Percentiles rank a stretch among this genome's conserved stretches.
phyloP scores from a whole-genome alignment of 768 basidiomycete species.

The Lentinus tigrinus region DNA sequence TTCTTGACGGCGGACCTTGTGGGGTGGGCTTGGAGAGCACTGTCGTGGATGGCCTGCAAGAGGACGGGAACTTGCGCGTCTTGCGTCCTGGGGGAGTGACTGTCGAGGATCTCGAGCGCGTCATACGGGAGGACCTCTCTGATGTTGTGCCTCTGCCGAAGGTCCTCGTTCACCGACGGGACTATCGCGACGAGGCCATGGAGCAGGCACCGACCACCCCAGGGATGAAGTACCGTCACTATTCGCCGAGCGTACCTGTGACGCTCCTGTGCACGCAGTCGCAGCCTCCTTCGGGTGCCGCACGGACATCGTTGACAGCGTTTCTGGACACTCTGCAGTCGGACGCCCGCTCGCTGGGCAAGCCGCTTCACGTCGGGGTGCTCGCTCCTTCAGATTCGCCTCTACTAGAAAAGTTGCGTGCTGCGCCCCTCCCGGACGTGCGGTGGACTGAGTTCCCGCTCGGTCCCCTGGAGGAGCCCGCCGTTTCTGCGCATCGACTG shows the following conservation, averaged over 20 bases:
- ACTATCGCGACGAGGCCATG: slow-evolving; percentile 67
- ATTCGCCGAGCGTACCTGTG: slow-evolving; percentile 88
- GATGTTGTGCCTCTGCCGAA: slow-evolving; percentile 39
- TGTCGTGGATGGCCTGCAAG: slow-evolving; percentile 83
- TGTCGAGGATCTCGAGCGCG: slow-evolving; percentile 78
- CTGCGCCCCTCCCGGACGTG: slow-evolving; percentile 28
- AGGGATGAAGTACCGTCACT: slow-evolving; percentile 99
- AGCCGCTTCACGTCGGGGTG: slow-evolving; percentile 59
- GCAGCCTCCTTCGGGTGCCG: slow-evolving; percentile 37
- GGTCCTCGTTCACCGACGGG: slow-evolving; percentile 77
- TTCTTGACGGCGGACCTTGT: slow-evolving; percentile 92
- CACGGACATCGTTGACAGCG: slow-evolving; percentile 30
- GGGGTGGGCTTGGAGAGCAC: slow-evolving; percentile 93
- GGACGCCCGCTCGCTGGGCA: slow-evolving; percentile 9
- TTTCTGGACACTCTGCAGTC: slow-evolving; percentile 46
- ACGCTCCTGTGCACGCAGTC: slow-evolving; percentile 61
- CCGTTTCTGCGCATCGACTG: slow-evolving; percentile 72
- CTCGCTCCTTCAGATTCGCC: slow-evolving; percentile 62
- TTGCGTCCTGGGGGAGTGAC: slow-evolving; percentile 91
- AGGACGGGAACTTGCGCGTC: slow-evolving; percentile 74
- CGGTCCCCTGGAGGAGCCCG: slow-evolving; percentile 53
- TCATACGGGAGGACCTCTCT: slow-evolving; percentile 44
- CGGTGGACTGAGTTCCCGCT: slow-evolving; percentile 55
- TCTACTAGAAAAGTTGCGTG: slow-evolving; percentile 30
- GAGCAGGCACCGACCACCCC: slow-evolving; percentile 89